Evolutionary conservation across 2,329 filamentous ascomycete genomes (phyloP).

Genomic region (Aspergillus unguis): DNA sequence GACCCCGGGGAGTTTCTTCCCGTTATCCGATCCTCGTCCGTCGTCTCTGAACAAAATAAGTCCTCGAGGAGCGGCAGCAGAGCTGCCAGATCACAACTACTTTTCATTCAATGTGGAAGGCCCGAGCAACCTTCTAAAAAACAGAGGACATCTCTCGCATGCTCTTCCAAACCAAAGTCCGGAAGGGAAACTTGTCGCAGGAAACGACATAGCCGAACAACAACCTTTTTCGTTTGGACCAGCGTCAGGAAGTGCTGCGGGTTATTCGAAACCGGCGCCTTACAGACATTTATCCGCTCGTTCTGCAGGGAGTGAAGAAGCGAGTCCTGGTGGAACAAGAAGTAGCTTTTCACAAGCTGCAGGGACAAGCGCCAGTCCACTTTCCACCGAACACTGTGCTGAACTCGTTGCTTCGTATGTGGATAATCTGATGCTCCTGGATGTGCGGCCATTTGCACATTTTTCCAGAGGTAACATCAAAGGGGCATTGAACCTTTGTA

Average conservation of each 20-base stretch:
- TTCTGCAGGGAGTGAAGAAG: slow-evolving; percentile 5
- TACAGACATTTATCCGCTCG: slow-evolving; percentile 20
- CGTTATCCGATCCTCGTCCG: slow-evolving; percentile 19
- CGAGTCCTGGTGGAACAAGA: not conserved
- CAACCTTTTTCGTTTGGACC: slow-evolving; percentile 62
- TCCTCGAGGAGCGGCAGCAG: slow-evolving; percentile 16
- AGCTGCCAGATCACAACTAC: slow-evolving; percentile 70
- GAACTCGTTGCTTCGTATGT: slow-evolving; percentile 53
- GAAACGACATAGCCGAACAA: slow-evolving; percentile 77
- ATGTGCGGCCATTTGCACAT: slow-evolving; percentile 82
- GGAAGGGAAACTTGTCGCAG: slow-evolving; percentile 30
- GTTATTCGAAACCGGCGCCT: slow-evolving; percentile 18
- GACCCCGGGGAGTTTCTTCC: slow-evolving; percentile 18
- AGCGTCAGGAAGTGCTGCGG: slow-evolving; percentile 21
- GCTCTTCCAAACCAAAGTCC: slow-evolving; percentile 62
- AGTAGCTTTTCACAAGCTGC: not conserved
- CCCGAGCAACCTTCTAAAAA: slow-evolving; percentile 60
- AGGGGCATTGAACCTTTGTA: slow-evolving; percentile 86
- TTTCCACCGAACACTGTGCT: slow-evolving; percentile 55
- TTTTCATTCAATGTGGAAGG: slow-evolving; percentile 71
- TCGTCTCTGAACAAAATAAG: slow-evolving; percentile 24
- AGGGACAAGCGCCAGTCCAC: slow-evolving; percentile 43
- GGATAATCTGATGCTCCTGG: slow-evolving; percentile 67
- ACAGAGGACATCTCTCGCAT: slow-evolving; percentile 69
- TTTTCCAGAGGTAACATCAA: slow-evolving; percentile 71